Evolutionary conservation across 768 basidiomycete species (phyloP), one percentile per base, ranked within the genome.

Genomic region (Auricularia cornea): DNA sequence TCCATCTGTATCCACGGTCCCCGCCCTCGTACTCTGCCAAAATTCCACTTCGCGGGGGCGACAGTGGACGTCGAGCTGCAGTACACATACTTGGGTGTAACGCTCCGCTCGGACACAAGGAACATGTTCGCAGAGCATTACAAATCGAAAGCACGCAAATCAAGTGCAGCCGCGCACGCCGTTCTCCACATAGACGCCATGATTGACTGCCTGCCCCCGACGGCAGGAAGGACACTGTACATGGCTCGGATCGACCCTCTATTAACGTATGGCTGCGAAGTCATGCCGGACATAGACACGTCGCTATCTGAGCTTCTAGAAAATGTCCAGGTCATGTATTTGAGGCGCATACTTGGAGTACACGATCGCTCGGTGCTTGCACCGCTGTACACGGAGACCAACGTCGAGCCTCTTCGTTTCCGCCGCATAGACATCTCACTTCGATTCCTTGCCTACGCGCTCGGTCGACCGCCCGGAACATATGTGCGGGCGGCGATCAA

Each of bases 201-300:
- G 29, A 60, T 68, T 26, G 71, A 70, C 2, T 38, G 57, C 5
- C 18, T 73, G 3, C 59, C 68, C 8, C 66, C 69, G 5, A 41
- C 51, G 54, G 67, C 69, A 29, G 62, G 62, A 4, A 63, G 59
- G 23, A 64, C 65, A 61, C 51, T 72, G 1, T 71, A 70, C 59
- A 70, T 65, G 63, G 69, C 66, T 0, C 62, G 66, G 0, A 60
- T 73, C 0, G 70, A 73, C 60, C 69, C 69, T 11, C 71, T 70
- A 54, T 68, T 71, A 0, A 68, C 60, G 0, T 70, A 66, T 10
- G 69, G 69, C 3, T 69, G 70, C 29, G 68, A 72, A 44, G 59
- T 71, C 3, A 56, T 64, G 35, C 62, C 65, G 3, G 69, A 71
- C 62, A 61, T 60, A 62, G 11, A 44, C 57, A 2, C 59, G 31